Evolutionary conservation across 257 asterid species (phyloP), one percentile per base, ranked within the genome.

Genomic region (Nemophila menziesii): DNA sequence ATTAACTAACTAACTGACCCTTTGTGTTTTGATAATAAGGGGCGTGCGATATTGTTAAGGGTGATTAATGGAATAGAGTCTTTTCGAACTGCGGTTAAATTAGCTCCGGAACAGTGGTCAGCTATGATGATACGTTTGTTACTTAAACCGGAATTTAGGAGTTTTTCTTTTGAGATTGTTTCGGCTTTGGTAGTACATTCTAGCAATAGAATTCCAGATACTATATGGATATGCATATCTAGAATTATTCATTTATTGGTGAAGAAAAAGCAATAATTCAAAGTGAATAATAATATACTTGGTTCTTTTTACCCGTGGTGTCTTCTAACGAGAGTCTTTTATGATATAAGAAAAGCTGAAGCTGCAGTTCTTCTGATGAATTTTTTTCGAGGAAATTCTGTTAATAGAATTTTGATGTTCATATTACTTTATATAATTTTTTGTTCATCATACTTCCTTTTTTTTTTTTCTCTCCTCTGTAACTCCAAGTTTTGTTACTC

Each of bases 61-160:
- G 68, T 89, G 68, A 43, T 55, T 16, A 67, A 66, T 3, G 98
- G 95, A 45, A 47, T 80, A 20, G 62, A 29, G 52, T 78, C 84
- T 8, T 53, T 89, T 36, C 54, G 73, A 40, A 55, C 48, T 8
- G 98, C 94, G 16, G 76, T 78, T 60, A 72, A 13, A 65, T 61
- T 76, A 50, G 75, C 92, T 51, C 98, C 95, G 2, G 82, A 74
- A 58, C 62, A 60, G 49, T 84, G 98, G 98, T 40, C 67, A 23
- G 80, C 92, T 4, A 72, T 89, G 95, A 66, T 70, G 11, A n/a
- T 84, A 26, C 82, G 98, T 18, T 44, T 78, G 29, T 60, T 77
- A 15, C 14, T 71, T 15, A 80, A 76, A 55, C 75, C 80, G 0
- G 92, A 89, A 71, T 79, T 89, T 51, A 93, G 69, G 51, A 69